These are phyloP conservation scores for Byssoonygena ceratinophila DNA, from an alignment of 2,329 filamentous ascomycete genomes.

Conservation along the genomic window DNA sequence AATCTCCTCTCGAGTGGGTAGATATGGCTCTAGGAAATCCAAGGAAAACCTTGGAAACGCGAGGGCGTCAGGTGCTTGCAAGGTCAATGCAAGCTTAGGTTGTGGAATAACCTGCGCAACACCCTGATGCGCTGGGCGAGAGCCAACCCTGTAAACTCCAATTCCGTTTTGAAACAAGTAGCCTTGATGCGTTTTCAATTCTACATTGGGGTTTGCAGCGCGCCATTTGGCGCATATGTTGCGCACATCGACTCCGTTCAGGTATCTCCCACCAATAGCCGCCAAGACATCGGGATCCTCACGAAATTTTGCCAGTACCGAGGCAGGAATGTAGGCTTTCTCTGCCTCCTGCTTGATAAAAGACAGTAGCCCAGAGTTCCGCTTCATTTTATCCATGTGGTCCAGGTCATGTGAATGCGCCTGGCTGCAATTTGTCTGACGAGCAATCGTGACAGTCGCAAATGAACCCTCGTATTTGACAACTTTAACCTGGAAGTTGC, in stretches of 20 bases:
- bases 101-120: neutral
- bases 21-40: slow-evolving; percentile 42
- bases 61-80: slow-evolving; percentile 32
- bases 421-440: slow-evolving; percentile 32
- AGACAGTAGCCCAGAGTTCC: slow-evolving; percentile 41
- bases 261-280: slow-evolving; percentile 38
- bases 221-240: slow-evolving; percentile 42
- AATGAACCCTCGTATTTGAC: slow-evolving; percentile 36
- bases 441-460: slow-evolving; percentile 35
- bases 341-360: slow-evolving; percentile 36
- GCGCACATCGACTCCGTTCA: slow-evolving; percentile 40
- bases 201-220: slow-evolving; percentile 35
- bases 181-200: slow-evolving; percentile 37
- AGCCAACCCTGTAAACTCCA: slow-evolving; percentile 30
- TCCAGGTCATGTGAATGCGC: slow-evolving; percentile 40
- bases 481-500: slow-evolving; percentile 41
- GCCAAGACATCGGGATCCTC: slow-evolving; percentile 37
- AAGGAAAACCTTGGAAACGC: slow-evolving; percentile 37
- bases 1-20: slow-evolving; percentile 33
- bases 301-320: slow-evolving; percentile 40
- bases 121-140: slow-evolving; percentile 12
- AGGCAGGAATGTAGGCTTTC: slow-evolving; percentile 40
- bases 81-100: neutral
- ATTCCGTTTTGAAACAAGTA: slow-evolving; percentile 37
- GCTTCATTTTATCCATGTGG: slow-evolving; percentile 39